Conservation (phyloP, 1,284 basidiomycete species). For the Jaminaea rosea region DNA sequence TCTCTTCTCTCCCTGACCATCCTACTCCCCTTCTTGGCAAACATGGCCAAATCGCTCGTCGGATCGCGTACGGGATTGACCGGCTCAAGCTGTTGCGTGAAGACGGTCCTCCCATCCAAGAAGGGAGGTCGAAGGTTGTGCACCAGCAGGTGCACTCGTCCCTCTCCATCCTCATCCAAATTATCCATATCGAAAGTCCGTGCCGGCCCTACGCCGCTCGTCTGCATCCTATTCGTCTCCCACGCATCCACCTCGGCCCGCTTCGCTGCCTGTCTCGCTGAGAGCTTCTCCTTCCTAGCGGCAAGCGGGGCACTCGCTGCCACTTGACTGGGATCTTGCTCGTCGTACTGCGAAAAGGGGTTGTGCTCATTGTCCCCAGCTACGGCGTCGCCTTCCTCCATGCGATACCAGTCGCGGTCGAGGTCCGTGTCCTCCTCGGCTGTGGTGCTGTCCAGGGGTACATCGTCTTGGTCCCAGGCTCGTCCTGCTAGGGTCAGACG, state of each 20-base stretch:
- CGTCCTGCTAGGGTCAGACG: conserved; percentile 34
- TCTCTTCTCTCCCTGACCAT: conserved; percentile 91
- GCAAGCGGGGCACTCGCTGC: conserved; percentile 11
- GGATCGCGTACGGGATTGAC: conserved; percentile 91
- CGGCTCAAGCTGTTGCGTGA: conserved; percentile 91
- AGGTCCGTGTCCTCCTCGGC: conserved; percentile 9
- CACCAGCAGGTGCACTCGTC: conserved; percentile 89
- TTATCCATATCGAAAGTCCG: conserved; percentile 73
- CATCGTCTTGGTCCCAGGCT: conserved; percentile 34
- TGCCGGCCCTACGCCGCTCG: conserved; percentile 76
- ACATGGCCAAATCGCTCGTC: conserved; percentile 88
- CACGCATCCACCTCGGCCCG: conserved; percentile 96
- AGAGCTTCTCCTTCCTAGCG: conserved; percentile 36
- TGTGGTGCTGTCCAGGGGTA: too few species aligned
- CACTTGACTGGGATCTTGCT: conserved; percentile 54
- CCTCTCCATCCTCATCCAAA: conserved; percentile 75
- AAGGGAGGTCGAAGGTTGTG: conserved; percentile 97
- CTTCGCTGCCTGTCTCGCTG: conserved; percentile 43
- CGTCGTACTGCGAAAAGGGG: conserved; percentile 73
- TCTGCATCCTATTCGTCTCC: conserved; percentile 95
- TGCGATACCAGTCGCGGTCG: conserved; percentile 41
- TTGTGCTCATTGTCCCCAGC: conserved; percentile 81
- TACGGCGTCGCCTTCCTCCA: conserved; percentile 42
- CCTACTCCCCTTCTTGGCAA: conserved; percentile 86
- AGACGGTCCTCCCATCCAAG: conserved; percentile 88